Conservation (phyloP, 2,329 filamentous ascomycete species). For the Calonectria honghensis region DNA sequence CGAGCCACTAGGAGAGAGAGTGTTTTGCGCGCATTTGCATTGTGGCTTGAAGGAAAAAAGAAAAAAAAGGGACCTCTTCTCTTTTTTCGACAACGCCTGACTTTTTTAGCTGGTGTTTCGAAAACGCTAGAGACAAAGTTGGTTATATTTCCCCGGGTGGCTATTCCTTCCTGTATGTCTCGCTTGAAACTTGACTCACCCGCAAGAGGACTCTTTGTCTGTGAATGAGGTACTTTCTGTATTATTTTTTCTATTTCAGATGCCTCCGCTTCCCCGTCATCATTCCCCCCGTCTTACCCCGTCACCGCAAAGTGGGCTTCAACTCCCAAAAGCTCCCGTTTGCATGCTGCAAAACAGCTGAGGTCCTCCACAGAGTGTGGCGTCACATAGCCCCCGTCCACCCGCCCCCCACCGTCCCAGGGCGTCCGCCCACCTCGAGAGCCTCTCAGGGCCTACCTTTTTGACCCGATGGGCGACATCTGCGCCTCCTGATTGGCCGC, state of each 20-base stretch:
- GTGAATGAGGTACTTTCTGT: not conserved
- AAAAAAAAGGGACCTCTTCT: not conserved
- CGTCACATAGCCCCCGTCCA: conserved; percentile 33
- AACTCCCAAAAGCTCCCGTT: not conserved
- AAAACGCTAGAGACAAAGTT: not conserved
- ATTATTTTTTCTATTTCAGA: not conserved
- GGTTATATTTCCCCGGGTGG: not conserved
- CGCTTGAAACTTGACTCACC: conserved; percentile 2
- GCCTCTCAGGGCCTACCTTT: conserved; percentile 26
- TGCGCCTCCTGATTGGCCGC: conserved; percentile 43
- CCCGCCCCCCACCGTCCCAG: not conserved
- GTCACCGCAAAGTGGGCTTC: conserved; percentile 13
- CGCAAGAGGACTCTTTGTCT: not conserved
- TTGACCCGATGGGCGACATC: not conserved
- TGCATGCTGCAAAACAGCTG: conserved; percentile 8
- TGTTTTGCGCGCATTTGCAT: conserved; percentile 22
- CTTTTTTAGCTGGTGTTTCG: not conserved
- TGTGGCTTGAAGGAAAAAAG: conserved; percentile 15
- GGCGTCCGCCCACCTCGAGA: not conserved
- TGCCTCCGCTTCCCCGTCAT: conserved; percentile 7
- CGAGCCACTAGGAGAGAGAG: not conserved
- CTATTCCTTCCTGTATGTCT: not conserved
- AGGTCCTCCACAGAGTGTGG: conserved; percentile 46
- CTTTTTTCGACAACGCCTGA: not conserved
- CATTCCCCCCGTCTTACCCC: conserved; percentile 25